Base-by-base conservation (phyloP, 2,329 filamentous ascomycete species). In the Xylariaceae sp. region DNA sequence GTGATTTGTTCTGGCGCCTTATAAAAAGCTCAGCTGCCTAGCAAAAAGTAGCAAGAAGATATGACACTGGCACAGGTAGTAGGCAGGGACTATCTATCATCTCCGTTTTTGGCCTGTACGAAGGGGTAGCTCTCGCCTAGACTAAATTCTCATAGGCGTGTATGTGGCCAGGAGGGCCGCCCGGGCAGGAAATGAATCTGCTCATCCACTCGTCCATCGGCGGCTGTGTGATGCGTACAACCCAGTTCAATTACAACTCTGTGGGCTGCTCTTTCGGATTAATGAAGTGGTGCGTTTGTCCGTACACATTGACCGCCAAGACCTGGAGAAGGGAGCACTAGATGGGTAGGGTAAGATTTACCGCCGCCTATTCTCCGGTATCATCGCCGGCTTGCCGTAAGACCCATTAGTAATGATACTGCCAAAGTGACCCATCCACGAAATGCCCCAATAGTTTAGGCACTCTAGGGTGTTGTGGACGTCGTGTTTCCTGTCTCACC, bases 401-500 rank as follows among this genome's bases (percentile, higher is more conserved):
- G 47, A 32, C 34, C 6, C n/a, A 43, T 6, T 37, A 3, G 5
- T 27, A 7, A 35, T 51, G 47, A 37, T 27, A 11, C 30, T 7
- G 41, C 29, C 37, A 41, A 37, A 12, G 39, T 34, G 29, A 8
- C 30, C 42, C 46, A 43, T 50, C 46, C 37, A 45, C 45, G 7
- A 30, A 29, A 54, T 34, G 32, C 34, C 27, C 32, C 12, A 39
- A 31, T n/a, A 49, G 30, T 27, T 59, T 61, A 70, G 34, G 67
- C 67, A 46, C 66, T 69, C 50, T 68, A 64, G 27, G 67, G 68
- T 39, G 66, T 61, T 12, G 65, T 32, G 45, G 63, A 61, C 12
- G 52, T 54, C 2, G 65, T 55, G 35, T 64, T 62, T 6, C 64
- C 64, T 51, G 70, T 67, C 48, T 71, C 69, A 27, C 57, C 63